phyloP scores from a whole-genome alignment of 2,329 filamentous ascomycete genomes.

The Dryadomyces sulphureus region DNA sequence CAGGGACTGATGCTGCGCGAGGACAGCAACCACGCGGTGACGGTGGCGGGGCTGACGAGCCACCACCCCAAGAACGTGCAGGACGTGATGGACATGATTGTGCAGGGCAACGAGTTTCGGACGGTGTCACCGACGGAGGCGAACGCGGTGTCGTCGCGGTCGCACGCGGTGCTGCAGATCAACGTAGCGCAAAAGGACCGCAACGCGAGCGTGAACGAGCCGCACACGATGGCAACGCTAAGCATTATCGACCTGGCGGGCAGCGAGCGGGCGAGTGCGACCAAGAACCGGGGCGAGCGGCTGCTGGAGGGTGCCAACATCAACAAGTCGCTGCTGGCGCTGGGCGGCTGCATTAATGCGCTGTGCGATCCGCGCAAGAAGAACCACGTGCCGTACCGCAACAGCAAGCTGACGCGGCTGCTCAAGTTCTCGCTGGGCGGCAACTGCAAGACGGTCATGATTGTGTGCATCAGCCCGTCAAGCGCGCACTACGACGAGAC shows the following conservation, averaged over 20 bases:
- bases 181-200: constrained; percentile 90
- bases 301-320: constrained; percentile 94
- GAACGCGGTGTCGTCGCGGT: constrained; percentile 93
- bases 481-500: constrained; percentile 97
- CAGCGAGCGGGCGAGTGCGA: constrained; percentile 89
- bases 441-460: constrained; percentile 99
- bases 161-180: constrained; percentile 93
- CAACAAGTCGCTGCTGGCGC: constrained; percentile 90
- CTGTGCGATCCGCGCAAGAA: constrained; percentile 84
- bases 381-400: constrained; percentile 92
- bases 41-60: constrained; percentile 78
- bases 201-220: constrained; percentile 83
- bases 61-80: constrained; percentile 83
- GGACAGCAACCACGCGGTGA: constrained; percentile 85
- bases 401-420: constrained; percentile 89
- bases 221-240: constrained; percentile 93
- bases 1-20: constrained; percentile 82
- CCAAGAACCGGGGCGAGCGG: constrained; percentile 87
- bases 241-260: constrained; percentile 97
- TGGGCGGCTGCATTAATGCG: constrained; percentile 96
- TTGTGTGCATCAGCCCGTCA: constrained; percentile 93
- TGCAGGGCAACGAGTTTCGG: constrained; percentile 82
- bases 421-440: constrained; percentile 95
- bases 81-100: constrained; percentile 99
- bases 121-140: constrained; percentile 95